Conservation (phyloP, 2,329 filamentous ascomycete genomes). For the Ophiocordyceps australis region DNA sequence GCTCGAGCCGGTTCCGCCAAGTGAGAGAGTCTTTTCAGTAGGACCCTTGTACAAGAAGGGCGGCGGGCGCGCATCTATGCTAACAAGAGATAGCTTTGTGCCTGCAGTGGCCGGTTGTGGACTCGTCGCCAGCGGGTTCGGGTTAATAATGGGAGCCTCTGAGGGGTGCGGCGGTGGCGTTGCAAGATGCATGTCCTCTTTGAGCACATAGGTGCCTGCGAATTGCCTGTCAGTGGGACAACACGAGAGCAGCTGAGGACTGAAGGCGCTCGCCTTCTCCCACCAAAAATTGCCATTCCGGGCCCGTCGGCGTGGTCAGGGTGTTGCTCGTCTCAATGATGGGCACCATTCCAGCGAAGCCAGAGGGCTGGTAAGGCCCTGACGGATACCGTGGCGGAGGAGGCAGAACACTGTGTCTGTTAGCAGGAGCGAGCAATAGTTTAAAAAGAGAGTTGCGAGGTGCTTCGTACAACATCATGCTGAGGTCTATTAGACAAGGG, state of each 20-base stretch:
- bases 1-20: conserved; percentile 23
- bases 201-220: conserved; percentile 70
- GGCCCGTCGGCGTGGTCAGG: conserved; percentile 58
- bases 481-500: too few species aligned
- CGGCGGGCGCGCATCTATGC: conserved; percentile 43
- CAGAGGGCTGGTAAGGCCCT: conserved; percentile 51
- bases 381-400: conserved; percentile 73
- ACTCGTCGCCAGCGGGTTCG: conserved; percentile 77
- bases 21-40: conserved; percentile 28
- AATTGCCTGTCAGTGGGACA: not conserved
- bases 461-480: too few species aligned
- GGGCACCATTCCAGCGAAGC: conserved; percentile 47
- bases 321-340: conserved; percentile 92
- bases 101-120: conserved; percentile 71
- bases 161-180: conserved; percentile 92
- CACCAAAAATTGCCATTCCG: conserved; percentile 78
- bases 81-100: conserved; percentile 66
- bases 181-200: conserved; percentile 81
- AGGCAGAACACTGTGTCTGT: conserved; percentile 50
- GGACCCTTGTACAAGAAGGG: conserved; percentile 35
- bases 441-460: too few species aligned
- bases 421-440: conserved; percentile 3
- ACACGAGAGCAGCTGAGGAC: too few species aligned
- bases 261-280: conserved; percentile 55
- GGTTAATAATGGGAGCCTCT: conserved; percentile 70